These are phyloP conservation scores for Venturiaceae sp. DNA, from an alignment of 2,329 filamentous ascomycete species.

Conservation along the genomic window DNA sequence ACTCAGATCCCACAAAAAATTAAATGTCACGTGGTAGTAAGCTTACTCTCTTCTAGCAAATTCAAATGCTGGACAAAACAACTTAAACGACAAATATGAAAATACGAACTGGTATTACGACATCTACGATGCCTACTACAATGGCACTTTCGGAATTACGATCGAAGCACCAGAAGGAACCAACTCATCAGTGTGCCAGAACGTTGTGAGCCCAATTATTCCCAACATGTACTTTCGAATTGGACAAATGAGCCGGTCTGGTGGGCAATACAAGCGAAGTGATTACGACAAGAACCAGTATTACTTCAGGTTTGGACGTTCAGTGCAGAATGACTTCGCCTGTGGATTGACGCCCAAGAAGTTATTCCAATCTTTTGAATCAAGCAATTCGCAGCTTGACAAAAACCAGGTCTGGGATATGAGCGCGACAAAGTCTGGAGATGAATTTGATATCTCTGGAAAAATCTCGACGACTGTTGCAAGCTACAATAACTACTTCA, in stretches of 20 bases:
- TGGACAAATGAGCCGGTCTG: background rate
- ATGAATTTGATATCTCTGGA: background rate
- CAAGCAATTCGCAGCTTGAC: conserved; percentile 1
- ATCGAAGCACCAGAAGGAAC: background rate
- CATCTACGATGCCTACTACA: conserved; percentile 5
- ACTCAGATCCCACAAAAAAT: too few relatives aligned
- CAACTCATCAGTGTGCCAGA: background rate
- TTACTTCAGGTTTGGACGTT: conserved; percentile 3
- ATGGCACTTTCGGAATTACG: background rate
- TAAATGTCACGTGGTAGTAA: background rate
- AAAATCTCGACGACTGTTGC: background rate
- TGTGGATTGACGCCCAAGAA: background rate
- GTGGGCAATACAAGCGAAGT: background rate
- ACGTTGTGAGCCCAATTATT: background rate
- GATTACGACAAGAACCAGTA: conserved; percentile 4
- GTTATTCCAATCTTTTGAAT: conserved; percentile 1
- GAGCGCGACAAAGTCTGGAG: background rate
- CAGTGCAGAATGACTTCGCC: background rate
- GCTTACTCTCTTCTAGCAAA: background rate
- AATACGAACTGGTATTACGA: conserved; percentile 7
- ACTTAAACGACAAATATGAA: background rate
- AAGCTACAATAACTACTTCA: conserved; percentile 6
- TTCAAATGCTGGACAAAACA: background rate
- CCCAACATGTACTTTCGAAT: conserved; percentile 2
- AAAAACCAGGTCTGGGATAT: background rate